Evolutionary conservation across 208 protist species (phyloP).

Genomic region (Trypanosoma melophagium): DNA sequence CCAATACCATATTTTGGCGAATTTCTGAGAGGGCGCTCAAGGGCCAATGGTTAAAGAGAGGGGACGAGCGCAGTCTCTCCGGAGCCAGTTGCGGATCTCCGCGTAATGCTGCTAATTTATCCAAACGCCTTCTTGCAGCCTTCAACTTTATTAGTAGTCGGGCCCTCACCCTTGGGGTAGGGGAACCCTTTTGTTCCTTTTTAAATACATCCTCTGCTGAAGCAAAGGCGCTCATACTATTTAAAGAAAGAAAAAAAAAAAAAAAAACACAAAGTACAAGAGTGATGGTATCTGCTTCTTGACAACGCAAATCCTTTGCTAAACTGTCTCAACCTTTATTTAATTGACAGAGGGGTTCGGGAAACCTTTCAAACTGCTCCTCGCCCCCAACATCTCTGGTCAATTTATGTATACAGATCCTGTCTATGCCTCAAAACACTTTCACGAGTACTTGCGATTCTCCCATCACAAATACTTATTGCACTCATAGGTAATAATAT

Average conservation of each 20-base stretch:
- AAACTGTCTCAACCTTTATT: slow-evolving; percentile 3
- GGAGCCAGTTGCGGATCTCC: slow-evolving; percentile 10
- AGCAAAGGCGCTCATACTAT: too few species aligned
- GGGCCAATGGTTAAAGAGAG: slow-evolving; percentile 53
- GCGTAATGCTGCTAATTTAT: slow-evolving; percentile 3
- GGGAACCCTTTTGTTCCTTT: background rate
- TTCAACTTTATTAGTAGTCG: slow-evolving; percentile 13
- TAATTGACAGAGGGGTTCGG: slow-evolving; percentile 1
- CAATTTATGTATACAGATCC: background rate
- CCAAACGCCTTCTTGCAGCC: slow-evolving; percentile 6
- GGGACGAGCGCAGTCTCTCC: slow-evolving; percentile 24
- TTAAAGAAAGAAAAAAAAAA: too few species aligned
- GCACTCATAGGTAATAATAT: background rate
- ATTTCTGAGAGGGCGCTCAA: slow-evolving; percentile 31
- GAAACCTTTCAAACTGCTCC: background rate
- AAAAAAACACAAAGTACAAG: too few species aligned
- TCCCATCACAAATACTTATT: background rate
- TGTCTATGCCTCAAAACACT: slow-evolving; percentile 1
- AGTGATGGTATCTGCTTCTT: too few species aligned
- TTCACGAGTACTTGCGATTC: slow-evolving; percentile 4
- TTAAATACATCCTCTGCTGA: background rate
- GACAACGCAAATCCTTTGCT: background rate
- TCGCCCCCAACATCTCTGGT: background rate
- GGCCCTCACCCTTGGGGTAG: slow-evolving; percentile 4
- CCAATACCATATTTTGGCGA: slow-evolving; percentile 26